Evolutionary conservation across 768 basidiomycete species (phyloP).

Genomic region (Leccinellum rugosiceps): DNA sequence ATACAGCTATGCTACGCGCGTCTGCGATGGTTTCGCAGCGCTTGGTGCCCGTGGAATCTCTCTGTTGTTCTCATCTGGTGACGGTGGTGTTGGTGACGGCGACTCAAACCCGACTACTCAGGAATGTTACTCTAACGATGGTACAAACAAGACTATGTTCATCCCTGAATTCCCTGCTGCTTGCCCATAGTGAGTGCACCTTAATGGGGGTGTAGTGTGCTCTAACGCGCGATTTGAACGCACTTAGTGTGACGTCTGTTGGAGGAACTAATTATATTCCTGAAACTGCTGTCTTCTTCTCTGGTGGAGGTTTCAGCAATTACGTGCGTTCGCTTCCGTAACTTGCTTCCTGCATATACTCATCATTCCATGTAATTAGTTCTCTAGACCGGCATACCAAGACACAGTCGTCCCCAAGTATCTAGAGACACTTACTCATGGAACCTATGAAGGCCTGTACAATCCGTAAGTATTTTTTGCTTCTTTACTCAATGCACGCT

Average conservation of each 20-base stretch:
- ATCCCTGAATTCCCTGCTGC: constrained; percentile 58
- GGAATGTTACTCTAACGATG: constrained; percentile 57
- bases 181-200: constrained; percentile 48
- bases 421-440: constrained; percentile 43
- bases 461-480: constrained; percentile 43
- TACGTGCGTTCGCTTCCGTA: constrained; percentile 38
- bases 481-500: neutral
- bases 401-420: constrained; percentile 41
- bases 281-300: constrained; percentile 59
- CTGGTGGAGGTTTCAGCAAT: constrained; percentile 74
- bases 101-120: constrained; percentile 50
- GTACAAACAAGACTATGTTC: constrained; percentile 51
- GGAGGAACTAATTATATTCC: constrained; percentile 62
- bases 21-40: constrained; percentile 58
- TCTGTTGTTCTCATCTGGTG: constrained; percentile 63
- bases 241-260: constrained; percentile 64
- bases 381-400: constrained; percentile 56
- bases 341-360: neutral
- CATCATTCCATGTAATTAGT: constrained; percentile 32
- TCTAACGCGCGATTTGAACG: neutral
- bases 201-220: neutral
- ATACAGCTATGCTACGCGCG: constrained; percentile 49
- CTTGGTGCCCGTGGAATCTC: constrained; percentile 68
- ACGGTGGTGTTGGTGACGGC: constrained; percentile 68
- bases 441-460: constrained; percentile 55